phyloP scores from a whole-genome alignment of 1,284 basidiomycete genomes.

The Phellopilus nigrolimitatus region DNA sequence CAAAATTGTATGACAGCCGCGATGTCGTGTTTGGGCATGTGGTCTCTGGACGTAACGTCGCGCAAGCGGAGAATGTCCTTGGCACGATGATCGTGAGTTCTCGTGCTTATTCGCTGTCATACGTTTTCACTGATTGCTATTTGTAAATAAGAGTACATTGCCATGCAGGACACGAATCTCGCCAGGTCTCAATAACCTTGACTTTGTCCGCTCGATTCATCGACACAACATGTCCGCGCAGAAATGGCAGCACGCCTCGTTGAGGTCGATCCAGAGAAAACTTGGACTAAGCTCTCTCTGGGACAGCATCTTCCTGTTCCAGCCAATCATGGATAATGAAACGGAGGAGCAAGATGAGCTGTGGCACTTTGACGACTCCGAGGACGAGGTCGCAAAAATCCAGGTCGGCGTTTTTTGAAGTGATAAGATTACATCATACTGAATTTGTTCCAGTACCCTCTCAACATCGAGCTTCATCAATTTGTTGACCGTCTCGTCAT shows the following conservation, averaged over 20 bases:
- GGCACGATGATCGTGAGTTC: conserved; percentile 44
- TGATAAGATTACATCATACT: neutral
- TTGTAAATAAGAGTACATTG: conserved; percentile 39
- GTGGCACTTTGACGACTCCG: conserved; percentile 34
- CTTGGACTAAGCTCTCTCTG: conserved; percentile 34
- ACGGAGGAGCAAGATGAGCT: conserved; percentile 26
- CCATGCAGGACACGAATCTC: conserved; percentile 39
- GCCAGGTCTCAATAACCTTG: conserved; percentile 29
- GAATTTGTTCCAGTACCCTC: conserved; percentile 35
- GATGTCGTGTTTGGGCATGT: conserved; percentile 47
- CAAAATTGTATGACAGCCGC: conserved; percentile 28
- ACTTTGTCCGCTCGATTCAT: conserved; percentile 38
- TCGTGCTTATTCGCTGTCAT: too few species aligned
- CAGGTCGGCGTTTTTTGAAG: conserved; percentile 31
- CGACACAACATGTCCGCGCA: conserved; percentile 36
- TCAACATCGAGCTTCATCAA: conserved; percentile 44
- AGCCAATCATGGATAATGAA: conserved; percentile 27
- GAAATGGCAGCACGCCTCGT: conserved; percentile 44
- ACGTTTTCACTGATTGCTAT: conserved; percentile 10
- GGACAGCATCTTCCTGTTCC: conserved; percentile 46
- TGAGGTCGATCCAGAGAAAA: conserved; percentile 39
- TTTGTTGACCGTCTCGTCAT: conserved; percentile 30
- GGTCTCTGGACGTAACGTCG: conserved; percentile 41
- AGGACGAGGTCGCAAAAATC: conserved; percentile 33
- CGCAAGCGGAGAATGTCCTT: conserved; percentile 40